Evolutionary conservation across 345 rosid species (phyloP).

Genomic region (Passiflora organensis): DNA sequence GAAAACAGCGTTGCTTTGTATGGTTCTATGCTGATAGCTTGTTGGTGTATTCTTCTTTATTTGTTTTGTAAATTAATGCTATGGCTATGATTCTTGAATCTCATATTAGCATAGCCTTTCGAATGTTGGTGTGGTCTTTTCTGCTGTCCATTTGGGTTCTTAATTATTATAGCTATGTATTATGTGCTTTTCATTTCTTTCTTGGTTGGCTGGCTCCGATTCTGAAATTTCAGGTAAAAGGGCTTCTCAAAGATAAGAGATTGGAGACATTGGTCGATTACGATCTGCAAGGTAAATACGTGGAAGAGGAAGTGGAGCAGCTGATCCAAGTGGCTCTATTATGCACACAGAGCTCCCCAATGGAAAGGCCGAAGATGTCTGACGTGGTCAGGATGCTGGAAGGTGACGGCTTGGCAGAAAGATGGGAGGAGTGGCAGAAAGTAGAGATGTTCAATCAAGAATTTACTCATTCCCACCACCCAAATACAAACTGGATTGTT

Average conservation of each 20-base stretch:
- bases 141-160: neutral
- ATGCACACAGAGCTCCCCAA: slow-evolving; percentile 67
- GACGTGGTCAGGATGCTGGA: slow-evolving; percentile 95
- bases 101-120: too few relatives aligned
- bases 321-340: slow-evolving; percentile 82
- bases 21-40: too few relatives aligned
- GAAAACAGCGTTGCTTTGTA: too few relatives aligned
- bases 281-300: slow-evolving; percentile 56
- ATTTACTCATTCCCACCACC: slow-evolving; percentile 30
- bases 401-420: slow-evolving; percentile 84
- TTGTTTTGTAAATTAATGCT: too few relatives aligned
- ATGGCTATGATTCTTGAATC: too few relatives aligned
- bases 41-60: too few relatives aligned
- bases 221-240: slow-evolving; percentile 68
- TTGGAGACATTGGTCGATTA: slow-evolving; percentile 66
- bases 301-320: slow-evolving; percentile 63
- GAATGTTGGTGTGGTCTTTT: too few relatives aligned
- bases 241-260: slow-evolving; percentile 71
- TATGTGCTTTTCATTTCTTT: neutral
- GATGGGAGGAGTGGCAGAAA: slow-evolving; percentile 97
- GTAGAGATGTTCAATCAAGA: slow-evolving; percentile 66
- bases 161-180: neutral
- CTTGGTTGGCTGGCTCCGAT: neutral
- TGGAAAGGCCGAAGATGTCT: slow-evolving; percentile 89
- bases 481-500: slow-evolving; percentile 45